Base-by-base conservation (phyloP, 129 eudicot genomes). In the Flaveria sonorensis region DNA sequence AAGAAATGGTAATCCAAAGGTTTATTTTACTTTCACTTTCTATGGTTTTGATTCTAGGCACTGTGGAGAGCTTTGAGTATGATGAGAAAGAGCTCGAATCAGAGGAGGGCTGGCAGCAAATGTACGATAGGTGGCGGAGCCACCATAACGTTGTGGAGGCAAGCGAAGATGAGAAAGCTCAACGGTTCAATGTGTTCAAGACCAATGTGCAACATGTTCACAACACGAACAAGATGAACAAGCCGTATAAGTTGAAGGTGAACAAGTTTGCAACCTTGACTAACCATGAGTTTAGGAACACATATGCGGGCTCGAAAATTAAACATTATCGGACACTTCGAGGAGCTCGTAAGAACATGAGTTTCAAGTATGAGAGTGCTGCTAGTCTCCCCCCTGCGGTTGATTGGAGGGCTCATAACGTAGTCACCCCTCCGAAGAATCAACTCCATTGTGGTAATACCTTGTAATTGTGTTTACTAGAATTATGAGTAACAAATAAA, bases 201-300 rank as follows among this genome's bases (percentile, higher is more conserved):
- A 81, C 86, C 9, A 92, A 92, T 15, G 90, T 85, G 55, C 87
- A 70, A 43, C 85, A 92, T 67, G 89, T 92, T 55, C 86, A 86
- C 81, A 65, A 62, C 26, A 39, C 84, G 62, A 92, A 92, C 88
- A 92, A 89, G 89, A 72, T 76, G 88, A 87, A 92, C 57, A 87
- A 84, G 85, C 82, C 92, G 23, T 92, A 92, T 73, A 92, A 82
- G 81, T 71, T 92, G 75, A 87, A 83, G 81, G 67, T 92, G 79
- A 92, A 92, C 88, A 86, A 87, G 86, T 92, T 85, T 81, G 96
- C 92, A 52, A 92, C 84, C 82, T 82, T 89, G 88, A 92, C 96
- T 26, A 86, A 79, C 83, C 91, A 86, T 39, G 96, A 92, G 85
- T 92, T 92, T 79, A 72, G 82, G 65, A 85, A 50, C 80, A 13